Evolutionary conservation across 192 early-diverging fungal species (phyloP).

Genomic region (Coemansia sp.): DNA sequence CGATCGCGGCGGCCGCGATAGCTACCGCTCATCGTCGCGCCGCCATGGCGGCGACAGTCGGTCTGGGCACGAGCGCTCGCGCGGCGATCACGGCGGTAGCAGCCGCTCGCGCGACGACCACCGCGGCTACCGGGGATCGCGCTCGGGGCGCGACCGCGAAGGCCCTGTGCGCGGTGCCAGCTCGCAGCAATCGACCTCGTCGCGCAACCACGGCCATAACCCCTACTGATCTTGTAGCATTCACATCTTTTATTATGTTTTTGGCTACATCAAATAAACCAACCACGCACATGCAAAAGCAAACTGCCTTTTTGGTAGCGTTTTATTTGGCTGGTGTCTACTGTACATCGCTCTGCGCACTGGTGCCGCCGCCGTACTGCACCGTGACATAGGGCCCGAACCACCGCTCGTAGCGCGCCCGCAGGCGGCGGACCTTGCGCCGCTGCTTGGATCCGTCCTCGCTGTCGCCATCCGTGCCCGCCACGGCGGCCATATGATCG

Average conservation of each 20-base stretch:
- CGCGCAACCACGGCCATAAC: constrained; percentile 32
- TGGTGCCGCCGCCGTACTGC: constrained; percentile 21
- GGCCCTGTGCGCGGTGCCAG: constrained; percentile 36
- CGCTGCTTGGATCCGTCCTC: constrained; percentile 30
- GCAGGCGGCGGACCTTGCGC: constrained; percentile 38
- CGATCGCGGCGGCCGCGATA: constrained; percentile 11
- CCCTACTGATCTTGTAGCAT: constrained; percentile 21
- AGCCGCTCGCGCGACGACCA: constrained; percentile 23
- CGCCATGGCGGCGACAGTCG: constrained; percentile 24
- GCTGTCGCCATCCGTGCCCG: constrained; percentile 1
- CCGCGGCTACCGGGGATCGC: constrained; percentile 11
- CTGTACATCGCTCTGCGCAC: background rate
- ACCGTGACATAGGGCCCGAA: constrained; percentile 44
- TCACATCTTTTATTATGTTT: background rate
- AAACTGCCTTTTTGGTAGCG: too few species aligned
- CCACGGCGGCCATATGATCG: background rate
- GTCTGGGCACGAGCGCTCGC: constrained; percentile 26
- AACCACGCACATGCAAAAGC: too few species aligned
- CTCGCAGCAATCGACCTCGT: constrained; percentile 17
- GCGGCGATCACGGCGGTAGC: constrained; percentile 12
- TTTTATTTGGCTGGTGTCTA: too few species aligned
- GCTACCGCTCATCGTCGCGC: constrained; percentile 29
- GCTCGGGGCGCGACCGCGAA: constrained; percentile 33
- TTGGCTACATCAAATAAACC: too few species aligned
- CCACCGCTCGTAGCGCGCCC: constrained; percentile 47